A percentile compares a stretch with the other conserved stretches of the same genome.
Evolutionary conservation across 208 protist species (phyloP).

Genomic region (Trypanosoma melophagium): DNA sequence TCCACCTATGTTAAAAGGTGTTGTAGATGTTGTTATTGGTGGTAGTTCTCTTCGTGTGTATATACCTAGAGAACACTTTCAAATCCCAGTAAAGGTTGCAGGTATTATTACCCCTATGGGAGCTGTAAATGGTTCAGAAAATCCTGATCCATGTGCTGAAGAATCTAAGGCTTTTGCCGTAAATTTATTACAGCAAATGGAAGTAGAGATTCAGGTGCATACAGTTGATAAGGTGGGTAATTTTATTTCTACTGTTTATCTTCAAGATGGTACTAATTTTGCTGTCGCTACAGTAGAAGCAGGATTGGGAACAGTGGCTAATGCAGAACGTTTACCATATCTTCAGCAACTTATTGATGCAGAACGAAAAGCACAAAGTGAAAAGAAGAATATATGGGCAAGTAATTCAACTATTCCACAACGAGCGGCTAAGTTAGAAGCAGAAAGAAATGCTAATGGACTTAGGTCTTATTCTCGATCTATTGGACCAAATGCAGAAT

Average conservation of each 20-base stretch:
- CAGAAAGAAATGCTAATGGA: slow-evolving; percentile 47
- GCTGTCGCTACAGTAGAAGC: slow-evolving; percentile 67
- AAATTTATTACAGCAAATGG: slow-evolving; percentile 65
- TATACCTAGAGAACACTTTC: slow-evolving; percentile 86
- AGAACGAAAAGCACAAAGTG: slow-evolving; percentile 52
- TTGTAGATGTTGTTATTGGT: slow-evolving; percentile 82
- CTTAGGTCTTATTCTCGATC: slow-evolving; percentile 35
- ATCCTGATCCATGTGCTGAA: slow-evolving; percentile 65
- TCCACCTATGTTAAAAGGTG: slow-evolving; percentile 62
- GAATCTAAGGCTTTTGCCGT: slow-evolving; percentile 78
- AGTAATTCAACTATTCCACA: slow-evolving; percentile 47
- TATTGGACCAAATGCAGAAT: slow-evolving; percentile 47
- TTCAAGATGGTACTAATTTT: slow-evolving; percentile 69
- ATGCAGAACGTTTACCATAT: slow-evolving; percentile 74
- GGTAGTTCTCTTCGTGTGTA: slow-evolving; percentile 84
- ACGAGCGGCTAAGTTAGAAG: slow-evolving; percentile 63
- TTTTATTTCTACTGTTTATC: slow-evolving; percentile 71
- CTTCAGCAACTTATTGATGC: slow-evolving; percentile 71
- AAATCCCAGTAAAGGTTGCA: slow-evolving; percentile 83
- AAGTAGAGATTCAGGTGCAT: slow-evolving; percentile 86
- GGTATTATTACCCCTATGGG: slow-evolving; percentile 76
- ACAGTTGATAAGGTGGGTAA: slow-evolving; percentile 82
- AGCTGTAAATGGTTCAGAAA: slow-evolving; percentile 37
- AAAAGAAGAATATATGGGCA: slow-evolving; percentile 68
- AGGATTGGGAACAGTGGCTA: slow-evolving; percentile 77